phyloP scores from a whole-genome alignment of 2,329 filamentous ascomycete species.

The Sordariomycetes sp. region DNA sequence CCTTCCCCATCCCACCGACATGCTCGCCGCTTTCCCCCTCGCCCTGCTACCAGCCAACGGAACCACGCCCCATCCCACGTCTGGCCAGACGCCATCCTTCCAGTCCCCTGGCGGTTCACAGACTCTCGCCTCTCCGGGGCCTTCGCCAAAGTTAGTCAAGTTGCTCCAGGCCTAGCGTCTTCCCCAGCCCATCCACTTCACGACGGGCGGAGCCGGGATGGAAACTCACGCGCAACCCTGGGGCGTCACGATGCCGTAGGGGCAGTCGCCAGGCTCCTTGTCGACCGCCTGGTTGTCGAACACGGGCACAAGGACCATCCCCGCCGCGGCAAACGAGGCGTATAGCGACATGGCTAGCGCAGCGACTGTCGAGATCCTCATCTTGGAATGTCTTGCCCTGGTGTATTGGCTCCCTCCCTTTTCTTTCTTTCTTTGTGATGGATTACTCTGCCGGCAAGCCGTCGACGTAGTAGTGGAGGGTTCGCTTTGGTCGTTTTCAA shows the following conservation, averaged over 20 bases:
- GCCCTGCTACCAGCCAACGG: not conserved
- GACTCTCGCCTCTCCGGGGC: not conserved
- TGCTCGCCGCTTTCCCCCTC: too few relatives aligned
- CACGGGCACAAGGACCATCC: conserved; percentile 45
- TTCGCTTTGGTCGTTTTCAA: not conserved
- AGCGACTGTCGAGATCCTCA: conserved; percentile 24
- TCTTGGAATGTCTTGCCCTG: conserved; percentile 14
- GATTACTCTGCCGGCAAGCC: not conserved
- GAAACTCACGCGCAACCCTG: conserved; percentile 42
- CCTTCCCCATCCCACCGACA: too few relatives aligned
- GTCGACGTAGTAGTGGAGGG: not conserved
- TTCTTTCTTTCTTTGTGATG: not conserved
- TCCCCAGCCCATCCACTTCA: not conserved
- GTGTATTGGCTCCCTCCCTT: not conserved
- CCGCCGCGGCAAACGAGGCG: conserved; percentile 36
- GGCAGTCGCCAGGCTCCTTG: conserved; percentile 37
- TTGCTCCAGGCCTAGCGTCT: not conserved
- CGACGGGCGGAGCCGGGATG: not conserved
- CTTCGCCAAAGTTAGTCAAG: not conserved
- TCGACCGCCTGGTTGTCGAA: conserved; percentile 38
- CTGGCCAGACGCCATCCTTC: not conserved
- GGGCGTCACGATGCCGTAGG: conserved; percentile 44
- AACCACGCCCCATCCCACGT: not conserved
- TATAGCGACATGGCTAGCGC: conserved; percentile 26
- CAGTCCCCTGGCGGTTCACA: not conserved